phyloP scores from a whole-genome alignment of 78 protist species.

The Fonticula alba region DNA sequence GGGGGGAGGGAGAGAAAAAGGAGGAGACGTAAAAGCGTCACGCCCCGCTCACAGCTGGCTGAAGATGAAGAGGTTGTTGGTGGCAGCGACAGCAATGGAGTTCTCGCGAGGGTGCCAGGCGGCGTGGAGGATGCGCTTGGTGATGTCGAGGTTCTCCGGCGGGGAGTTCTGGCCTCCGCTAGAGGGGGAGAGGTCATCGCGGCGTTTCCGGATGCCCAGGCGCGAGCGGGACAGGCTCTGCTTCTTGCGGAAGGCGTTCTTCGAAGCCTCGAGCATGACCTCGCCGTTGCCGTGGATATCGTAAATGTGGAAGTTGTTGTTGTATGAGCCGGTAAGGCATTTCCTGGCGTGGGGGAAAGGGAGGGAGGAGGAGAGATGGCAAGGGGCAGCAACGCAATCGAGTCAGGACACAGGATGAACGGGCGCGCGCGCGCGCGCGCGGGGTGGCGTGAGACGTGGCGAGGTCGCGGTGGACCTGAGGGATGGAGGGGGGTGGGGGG shows the following conservation, averaged over 20 bases:
- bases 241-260: neutral
- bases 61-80: conserved; percentile 23
- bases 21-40: neutral
- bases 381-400: neutral
- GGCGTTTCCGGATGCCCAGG: neutral
- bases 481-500: neutral
- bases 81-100: conserved; percentile 43
- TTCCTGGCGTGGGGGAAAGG: neutral
- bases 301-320: conserved; percentile 61
- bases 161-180: too few relatives aligned
- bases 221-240: neutral
- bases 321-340: conserved; percentile 71
- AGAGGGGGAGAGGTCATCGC: conserved; percentile 3
- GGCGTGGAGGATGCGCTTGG: conserved; percentile 27
- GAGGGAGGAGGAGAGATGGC: neutral
- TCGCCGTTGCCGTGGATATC: conserved; percentile 28
- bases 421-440: neutral
- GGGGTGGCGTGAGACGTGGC: neutral
- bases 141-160: conserved; percentile 23
- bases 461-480: neutral
- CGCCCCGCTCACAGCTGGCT: neutral
- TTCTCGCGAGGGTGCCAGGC: conserved; percentile 46
- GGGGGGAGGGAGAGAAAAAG: neutral
- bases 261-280: conserved; percentile 4
- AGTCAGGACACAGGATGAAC: neutral